Percentiles rank a stretch among this genome's conserved stretches.
phyloP scores from a whole-genome alignment of 805 yeast genomes.

The Myxozyma nipponensis region DNA sequence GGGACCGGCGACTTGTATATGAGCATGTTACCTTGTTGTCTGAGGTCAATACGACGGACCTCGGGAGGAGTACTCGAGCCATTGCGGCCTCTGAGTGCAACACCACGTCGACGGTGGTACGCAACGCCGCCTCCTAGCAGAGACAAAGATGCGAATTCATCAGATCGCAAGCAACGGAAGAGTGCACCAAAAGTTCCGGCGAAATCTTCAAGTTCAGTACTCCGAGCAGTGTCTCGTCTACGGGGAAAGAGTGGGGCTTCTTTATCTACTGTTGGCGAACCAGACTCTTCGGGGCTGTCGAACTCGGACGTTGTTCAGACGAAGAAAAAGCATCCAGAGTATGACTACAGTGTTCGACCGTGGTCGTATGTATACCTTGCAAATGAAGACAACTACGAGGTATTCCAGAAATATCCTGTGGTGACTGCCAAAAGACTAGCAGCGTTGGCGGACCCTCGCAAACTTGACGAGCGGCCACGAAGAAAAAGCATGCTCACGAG shows the following conservation, averaged over 20 bases:
- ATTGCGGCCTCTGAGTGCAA: no score
- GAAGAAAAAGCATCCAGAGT: constrained; percentile 13
- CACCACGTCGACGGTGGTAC: neutral
- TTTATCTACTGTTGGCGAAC: no score
- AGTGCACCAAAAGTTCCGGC: constrained; percentile 1
- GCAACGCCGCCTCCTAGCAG: neutral
- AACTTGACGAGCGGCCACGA: constrained; percentile 47
- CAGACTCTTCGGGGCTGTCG: constrained; percentile 2
- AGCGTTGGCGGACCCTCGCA: constrained; percentile 29
- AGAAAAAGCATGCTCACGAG: constrained; percentile 66
- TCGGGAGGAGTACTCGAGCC: no score
- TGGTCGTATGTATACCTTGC: constrained; percentile 27
- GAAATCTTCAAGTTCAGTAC: neutral
- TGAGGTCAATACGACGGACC: no score
- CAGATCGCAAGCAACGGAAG: no score
- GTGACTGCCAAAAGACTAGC: constrained; percentile 40
- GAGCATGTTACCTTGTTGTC: no score
- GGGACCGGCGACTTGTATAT: no score
- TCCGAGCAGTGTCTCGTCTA: constrained; percentile 17
- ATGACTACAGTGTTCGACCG: constrained; percentile 31
- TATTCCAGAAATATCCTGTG: constrained; percentile 46
- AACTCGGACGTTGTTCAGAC: neutral
- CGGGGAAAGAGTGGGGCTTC: constrained; percentile 14
- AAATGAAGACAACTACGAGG: constrained; percentile 36
- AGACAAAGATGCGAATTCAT: neutral